Percentiles rank a stretch among this genome's conserved stretches.
Evolutionary conservation across 257 asterid species (phyloP).

Genomic region (Nicotiana tabacum): DNA sequence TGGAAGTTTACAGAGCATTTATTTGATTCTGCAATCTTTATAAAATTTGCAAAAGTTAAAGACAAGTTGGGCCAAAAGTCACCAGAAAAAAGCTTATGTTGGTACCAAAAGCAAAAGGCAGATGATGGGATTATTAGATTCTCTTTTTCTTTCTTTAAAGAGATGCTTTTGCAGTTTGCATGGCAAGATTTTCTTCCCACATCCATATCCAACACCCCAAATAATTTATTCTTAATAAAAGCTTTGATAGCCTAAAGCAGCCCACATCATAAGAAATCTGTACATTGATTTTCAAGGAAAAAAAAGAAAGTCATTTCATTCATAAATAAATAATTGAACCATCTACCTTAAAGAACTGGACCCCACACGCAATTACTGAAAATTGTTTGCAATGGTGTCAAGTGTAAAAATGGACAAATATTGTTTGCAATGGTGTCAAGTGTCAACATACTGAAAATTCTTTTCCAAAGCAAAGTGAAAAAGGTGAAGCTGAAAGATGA

Average conservation of each 20-base stretch:
- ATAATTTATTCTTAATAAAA: background rate
- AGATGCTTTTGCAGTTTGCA: constrained; percentile 57
- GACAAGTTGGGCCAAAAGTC: constrained; percentile 45
- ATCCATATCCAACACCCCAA: constrained; percentile 8
- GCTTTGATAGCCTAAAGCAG: too few relatives aligned
- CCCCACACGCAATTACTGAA: background rate
- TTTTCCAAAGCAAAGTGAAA: constrained; percentile 41
- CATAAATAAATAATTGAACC: constrained; percentile 9
- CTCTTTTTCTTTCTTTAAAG: constrained; percentile 7
- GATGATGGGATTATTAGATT: background rate
- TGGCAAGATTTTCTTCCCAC: constrained; percentile 20
- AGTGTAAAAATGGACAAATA: constrained; percentile 19
- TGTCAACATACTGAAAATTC: constrained; percentile 35
- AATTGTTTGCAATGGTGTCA: constrained; percentile 30
- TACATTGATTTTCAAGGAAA: background rate
- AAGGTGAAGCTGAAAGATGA: constrained; percentile 34
- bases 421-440: constrained; percentile 28
- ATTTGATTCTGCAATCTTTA: constrained; percentile 20
- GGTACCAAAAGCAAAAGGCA: constrained; percentile 40
- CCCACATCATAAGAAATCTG: too few relatives aligned
- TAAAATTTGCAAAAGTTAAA: constrained; percentile 37
- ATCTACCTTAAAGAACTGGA: background rate
- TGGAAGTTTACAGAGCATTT: background rate
- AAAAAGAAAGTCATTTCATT: background rate
- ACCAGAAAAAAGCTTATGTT: constrained; percentile 29